phyloP scores from a whole-genome alignment of 169 alveolate species.

The Cyclospora cayetanensis region DNA sequence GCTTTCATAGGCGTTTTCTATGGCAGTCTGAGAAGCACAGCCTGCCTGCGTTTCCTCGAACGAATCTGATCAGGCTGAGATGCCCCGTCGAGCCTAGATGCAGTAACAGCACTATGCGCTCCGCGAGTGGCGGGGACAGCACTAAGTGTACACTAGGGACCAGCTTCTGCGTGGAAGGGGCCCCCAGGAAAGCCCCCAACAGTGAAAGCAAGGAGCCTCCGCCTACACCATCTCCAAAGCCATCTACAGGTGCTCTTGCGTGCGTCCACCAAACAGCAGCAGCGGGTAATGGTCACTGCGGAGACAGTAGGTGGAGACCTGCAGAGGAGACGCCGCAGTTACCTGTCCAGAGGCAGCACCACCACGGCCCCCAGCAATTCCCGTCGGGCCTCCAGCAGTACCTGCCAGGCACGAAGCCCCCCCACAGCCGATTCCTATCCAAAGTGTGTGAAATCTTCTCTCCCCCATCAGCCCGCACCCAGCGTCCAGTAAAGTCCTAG shows the following conservation, averaged over 20 bases:
- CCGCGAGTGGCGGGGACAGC: background rate
- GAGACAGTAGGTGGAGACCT: too few species aligned
- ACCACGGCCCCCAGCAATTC: slow-evolving; percentile 6
- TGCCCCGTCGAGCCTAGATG: background rate
- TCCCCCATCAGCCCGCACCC: background rate
- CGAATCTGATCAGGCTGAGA: background rate
- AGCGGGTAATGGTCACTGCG: too few species aligned
- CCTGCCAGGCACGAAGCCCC: slow-evolving; percentile 33
- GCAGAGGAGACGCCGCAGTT: too few species aligned
- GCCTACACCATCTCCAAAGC: too few species aligned
- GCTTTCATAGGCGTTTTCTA: too few species aligned
- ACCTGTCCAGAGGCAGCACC: background rate
- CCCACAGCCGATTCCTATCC: slow-evolving; percentile 37
- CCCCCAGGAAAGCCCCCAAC: background rate
- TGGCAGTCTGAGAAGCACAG: background rate
- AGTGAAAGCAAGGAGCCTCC: too few species aligned
- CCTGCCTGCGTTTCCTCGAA: background rate
- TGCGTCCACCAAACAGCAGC: too few species aligned
- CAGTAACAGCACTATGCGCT: background rate
- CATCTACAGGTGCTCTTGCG: too few species aligned
- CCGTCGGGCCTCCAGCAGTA: background rate
- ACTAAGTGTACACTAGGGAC: background rate
- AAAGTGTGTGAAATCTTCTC: slow-evolving; percentile 20
- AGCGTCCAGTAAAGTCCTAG: background rate
- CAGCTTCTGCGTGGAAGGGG: background rate